A percentile compares a stretch with the other conserved stretches of the same genome.
Evolutionary conservation across 805 yeast genomes (phyloP).

Genomic region (Ogataea dorogensis): DNA sequence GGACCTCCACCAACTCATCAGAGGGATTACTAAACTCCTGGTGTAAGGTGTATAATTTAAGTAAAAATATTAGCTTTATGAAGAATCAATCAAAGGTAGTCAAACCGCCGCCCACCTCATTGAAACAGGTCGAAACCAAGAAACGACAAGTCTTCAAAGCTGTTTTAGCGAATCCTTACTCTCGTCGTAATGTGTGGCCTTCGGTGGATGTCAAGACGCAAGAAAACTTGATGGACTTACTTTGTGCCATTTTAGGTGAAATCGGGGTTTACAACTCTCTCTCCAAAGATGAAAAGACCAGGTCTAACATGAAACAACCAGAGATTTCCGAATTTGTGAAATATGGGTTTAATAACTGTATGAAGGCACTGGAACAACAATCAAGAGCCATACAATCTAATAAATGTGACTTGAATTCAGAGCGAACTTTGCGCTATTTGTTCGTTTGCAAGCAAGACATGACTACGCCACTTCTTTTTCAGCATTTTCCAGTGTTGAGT

Average conservation of each 20-base stretch:
- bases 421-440: constrained; percentile 38
- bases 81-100: constrained; percentile 8
- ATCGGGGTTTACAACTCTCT: constrained; percentile 16
- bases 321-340: constrained; percentile 31
- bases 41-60: constrained; percentile 4
- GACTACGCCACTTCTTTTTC: constrained; percentile 46
- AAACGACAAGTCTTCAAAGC: constrained; percentile 62
- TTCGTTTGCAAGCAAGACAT: constrained; percentile 53
- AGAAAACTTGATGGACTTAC: constrained; percentile 30
- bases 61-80: constrained; percentile 4
- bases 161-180: constrained; percentile 59
- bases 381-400: constrained; percentile 30
- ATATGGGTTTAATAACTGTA: constrained; percentile 57
- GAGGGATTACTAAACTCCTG: constrained; percentile 6
- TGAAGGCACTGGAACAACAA: constrained; percentile 45
- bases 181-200: constrained; percentile 44
- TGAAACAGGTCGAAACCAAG: constrained; percentile 48
- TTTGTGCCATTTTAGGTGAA: constrained; percentile 16
- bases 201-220: constrained; percentile 35
- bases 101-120: constrained; percentile 8
- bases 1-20: constrained; percentile 25
- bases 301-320: constrained; percentile 28
- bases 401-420: constrained; percentile 12
- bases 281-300: constrained; percentile 29
- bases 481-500: constrained; percentile 58